A percentile compares a stretch with the other conserved stretches of the same genome.
These are phyloP conservation scores for Prillingera fragicola DNA, from an alignment of 1,284 basidiomycete genomes.

Conservation along the genomic window DNA sequence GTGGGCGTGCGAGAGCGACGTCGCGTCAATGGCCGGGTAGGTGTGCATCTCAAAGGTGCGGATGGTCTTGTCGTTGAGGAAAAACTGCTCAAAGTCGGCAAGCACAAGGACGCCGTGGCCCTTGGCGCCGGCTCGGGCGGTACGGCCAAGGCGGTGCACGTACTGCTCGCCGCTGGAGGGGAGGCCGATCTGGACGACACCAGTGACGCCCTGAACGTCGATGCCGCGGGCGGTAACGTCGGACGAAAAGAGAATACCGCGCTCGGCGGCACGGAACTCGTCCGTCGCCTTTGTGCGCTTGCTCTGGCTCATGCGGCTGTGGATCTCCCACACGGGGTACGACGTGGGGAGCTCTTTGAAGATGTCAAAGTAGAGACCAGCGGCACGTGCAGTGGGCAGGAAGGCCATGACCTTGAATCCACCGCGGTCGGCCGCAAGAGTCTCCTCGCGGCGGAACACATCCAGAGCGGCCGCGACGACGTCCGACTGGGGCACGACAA, in stretches of 20 bases:
- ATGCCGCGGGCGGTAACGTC: conserved; percentile 55
- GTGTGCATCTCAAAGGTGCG: conserved; percentile 49
- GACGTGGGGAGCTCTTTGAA: conserved; percentile 38
- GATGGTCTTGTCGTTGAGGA: conserved; percentile 53
- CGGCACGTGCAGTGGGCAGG: conserved; percentile 64
- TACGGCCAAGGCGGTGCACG: conserved; percentile 52
- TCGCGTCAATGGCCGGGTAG: conserved; percentile 15
- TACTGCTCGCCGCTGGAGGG: conserved; percentile 49
- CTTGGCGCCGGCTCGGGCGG: conserved; percentile 52
- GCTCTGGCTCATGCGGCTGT: conserved; percentile 43
- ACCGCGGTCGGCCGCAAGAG: conserved; percentile 20
- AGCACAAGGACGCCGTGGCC: conserved; percentile 59
- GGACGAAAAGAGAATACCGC: conserved; percentile 51
- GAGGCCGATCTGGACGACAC: conserved; percentile 56
- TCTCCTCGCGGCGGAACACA: conserved; percentile 44
- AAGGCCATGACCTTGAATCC: conserved; percentile 55
- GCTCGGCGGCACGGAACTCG: conserved; percentile 52
- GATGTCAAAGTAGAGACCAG: conserved; percentile 55
- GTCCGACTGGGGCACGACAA: conserved; percentile 51
- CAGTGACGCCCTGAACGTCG: conserved; percentile 49
- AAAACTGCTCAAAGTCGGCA: conserved; percentile 55
- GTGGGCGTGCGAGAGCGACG: conserved; percentile 13
- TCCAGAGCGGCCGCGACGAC: conserved; percentile 51
- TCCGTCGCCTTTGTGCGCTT: conserved; percentile 53
- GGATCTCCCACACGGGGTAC: conserved; percentile 39